These are phyloP conservation scores for Penicillium canescens DNA, from an alignment of 495 filamentous ascomycete species.

Conservation along the genomic window DNA sequence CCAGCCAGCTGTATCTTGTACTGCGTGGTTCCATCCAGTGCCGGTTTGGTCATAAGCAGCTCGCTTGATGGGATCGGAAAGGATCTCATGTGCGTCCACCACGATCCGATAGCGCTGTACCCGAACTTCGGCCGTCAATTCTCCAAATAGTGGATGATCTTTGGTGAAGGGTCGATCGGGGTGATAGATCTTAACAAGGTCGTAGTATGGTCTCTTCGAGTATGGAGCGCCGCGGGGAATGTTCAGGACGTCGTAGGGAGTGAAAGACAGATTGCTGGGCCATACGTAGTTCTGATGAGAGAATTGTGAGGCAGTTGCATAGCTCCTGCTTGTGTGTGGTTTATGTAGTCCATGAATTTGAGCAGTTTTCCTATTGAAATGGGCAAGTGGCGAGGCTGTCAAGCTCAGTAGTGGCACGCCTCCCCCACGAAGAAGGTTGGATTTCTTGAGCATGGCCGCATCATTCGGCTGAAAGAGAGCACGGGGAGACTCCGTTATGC, in stretches of 20 bases:
- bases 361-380: not conserved
- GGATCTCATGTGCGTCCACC: conserved; percentile 82
- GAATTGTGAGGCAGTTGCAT: conserved; percentile 33
- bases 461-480: conserved; percentile 25
- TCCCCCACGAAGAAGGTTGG: conserved; percentile 21
- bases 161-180: conserved; percentile 67
- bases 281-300: conserved; percentile 33
- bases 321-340: conserved; percentile 16
- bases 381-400: conserved; percentile 16
- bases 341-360: not conserved
- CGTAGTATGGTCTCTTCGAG: conserved; percentile 78
- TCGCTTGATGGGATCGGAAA: conserved; percentile 79
- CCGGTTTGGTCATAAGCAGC: conserved; percentile 81
- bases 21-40: conserved; percentile 67
- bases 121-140: conserved; percentile 54
- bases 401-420: conserved; percentile 33
- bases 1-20: conserved; percentile 15
- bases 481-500: conserved; percentile 13
- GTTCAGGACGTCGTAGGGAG: conserved; percentile 88
- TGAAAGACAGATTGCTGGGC: conserved; percentile 45
- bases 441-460: conserved; percentile 45
- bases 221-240: conserved; percentile 65
- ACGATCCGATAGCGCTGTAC: conserved; percentile 87
- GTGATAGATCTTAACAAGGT: conserved; percentile 94
- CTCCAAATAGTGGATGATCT: conserved; percentile 46